These are phyloP conservation scores for Myriangium duriaei DNA, from an alignment of 2,329 filamentous ascomycete species.

Conservation along the genomic window DNA sequence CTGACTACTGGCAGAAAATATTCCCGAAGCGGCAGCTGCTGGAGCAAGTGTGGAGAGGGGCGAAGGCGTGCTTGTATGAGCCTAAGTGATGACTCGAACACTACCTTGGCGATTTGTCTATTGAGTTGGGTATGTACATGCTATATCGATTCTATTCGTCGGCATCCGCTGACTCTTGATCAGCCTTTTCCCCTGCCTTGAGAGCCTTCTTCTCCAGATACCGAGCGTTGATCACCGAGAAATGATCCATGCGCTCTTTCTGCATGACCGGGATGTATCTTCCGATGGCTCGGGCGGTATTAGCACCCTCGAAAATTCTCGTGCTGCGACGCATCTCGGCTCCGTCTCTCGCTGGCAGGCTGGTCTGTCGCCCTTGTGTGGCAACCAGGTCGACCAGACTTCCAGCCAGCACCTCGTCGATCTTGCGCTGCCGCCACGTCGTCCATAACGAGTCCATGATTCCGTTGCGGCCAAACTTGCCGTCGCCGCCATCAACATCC, in stretches of 20 bases:
- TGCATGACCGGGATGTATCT: constrained; percentile 46
- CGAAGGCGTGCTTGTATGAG: constrained; percentile 71
- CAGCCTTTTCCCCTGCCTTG: constrained; percentile 18
- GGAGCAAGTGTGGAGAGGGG: constrained; percentile 82
- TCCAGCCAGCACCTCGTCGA: constrained; percentile 75
- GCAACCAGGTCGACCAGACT: constrained; percentile 55
- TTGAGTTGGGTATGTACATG: not conserved
- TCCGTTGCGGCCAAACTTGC: constrained; percentile 52
- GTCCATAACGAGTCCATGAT: constrained; percentile 69
- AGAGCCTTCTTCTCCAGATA: constrained; percentile 42
- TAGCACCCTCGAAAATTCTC: constrained; percentile 47
- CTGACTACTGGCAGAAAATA: constrained; percentile 37
- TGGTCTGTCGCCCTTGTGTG: constrained; percentile 23
- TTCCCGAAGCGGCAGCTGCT: constrained; percentile 63
- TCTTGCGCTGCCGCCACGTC: constrained; percentile 70
- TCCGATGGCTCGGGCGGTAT: constrained; percentile 41
- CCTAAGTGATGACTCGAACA: constrained; percentile 30
- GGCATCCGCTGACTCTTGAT: constrained; percentile 15
- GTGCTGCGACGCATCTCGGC: constrained; percentile 25
- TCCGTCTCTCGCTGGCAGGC: constrained; percentile 12
- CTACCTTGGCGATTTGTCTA: not conserved
- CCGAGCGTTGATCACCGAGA: constrained; percentile 50
- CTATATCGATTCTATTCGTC: constrained; percentile 15
- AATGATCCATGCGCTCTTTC: constrained; percentile 42
- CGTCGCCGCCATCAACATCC: constrained; percentile 31